phyloP scores from a whole-genome alignment of 805 yeast species.

The Schizosaccharomyces japonicus region DNA sequence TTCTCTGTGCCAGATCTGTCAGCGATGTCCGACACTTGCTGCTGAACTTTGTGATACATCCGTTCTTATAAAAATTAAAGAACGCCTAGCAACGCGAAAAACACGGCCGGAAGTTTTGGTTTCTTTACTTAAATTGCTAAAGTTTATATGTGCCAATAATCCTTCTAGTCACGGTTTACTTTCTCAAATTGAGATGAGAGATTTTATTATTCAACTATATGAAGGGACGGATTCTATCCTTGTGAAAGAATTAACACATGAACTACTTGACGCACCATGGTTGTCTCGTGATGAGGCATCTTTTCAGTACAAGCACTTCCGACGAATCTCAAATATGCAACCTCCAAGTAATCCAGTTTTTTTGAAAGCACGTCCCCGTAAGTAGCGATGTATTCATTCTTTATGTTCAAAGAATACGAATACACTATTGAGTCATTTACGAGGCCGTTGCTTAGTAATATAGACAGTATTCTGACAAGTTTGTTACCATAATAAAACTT shows the following conservation, averaged over 20 bases:
- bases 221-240: slow-evolving; percentile 9
- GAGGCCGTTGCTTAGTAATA: too few relatives aligned
- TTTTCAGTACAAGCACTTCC: too few relatives aligned
- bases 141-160: slow-evolving; percentile 8
- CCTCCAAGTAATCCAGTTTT: too few relatives aligned
- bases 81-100: slow-evolving; percentile 7
- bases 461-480: too few relatives aligned
- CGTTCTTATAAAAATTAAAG: slow-evolving; percentile 7
- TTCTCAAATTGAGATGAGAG: slow-evolving; percentile 5
- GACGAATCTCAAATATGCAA: too few relatives aligned
- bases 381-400: too few relatives aligned
- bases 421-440: too few relatives aligned
- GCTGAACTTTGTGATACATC: slow-evolving; percentile 6
- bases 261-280: too few relatives aligned
- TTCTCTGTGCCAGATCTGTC: slow-evolving; percentile 9
- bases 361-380: too few relatives aligned
- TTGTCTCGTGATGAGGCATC: too few relatives aligned
- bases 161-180: neutral
- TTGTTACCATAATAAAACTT: too few relatives aligned
- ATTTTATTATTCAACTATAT: slow-evolving; percentile 4
- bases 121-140: slow-evolving; percentile 8
- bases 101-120: slow-evolving; percentile 8
- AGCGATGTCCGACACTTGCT: slow-evolving; percentile 8
- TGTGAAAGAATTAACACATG: slow-evolving; percentile 11
- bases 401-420: too few relatives aligned